phyloP scores from a whole-genome alignment of 1,139 yeast species.

The Yueomyces sp. region DNA sequence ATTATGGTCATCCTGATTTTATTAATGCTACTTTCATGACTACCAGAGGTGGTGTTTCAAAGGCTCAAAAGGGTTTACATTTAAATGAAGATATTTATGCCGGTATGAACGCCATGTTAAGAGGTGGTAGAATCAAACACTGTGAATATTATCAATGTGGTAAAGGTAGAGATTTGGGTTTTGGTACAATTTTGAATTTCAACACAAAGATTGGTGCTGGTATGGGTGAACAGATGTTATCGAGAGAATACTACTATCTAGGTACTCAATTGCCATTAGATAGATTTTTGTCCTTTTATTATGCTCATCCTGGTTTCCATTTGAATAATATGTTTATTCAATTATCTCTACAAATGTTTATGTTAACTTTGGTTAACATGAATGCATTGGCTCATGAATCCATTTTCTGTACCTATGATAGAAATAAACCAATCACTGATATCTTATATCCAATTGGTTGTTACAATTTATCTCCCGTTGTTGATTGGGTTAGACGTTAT shows the following conservation, averaged over 20 bases:
- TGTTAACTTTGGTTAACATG: conserved; percentile 84
- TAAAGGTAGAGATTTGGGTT: conserved; percentile 99
- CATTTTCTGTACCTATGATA: conserved; percentile 72
- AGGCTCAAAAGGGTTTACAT: conserved; percentile 97
- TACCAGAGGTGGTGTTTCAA: conserved; percentile 98
- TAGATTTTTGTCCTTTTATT: conserved; percentile 92
- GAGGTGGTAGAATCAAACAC: conserved; percentile 99
- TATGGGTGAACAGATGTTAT: conserved; percentile 99
- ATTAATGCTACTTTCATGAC: conserved; percentile 88
- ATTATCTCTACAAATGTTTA: conserved; percentile 82
- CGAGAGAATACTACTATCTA: conserved; percentile 93
- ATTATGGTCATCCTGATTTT: conserved; percentile 99
- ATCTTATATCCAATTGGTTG: conserved; percentile 80
- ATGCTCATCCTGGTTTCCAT: conserved; percentile 99
- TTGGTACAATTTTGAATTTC: conserved; percentile 95
- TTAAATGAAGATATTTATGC: conserved; percentile 98
- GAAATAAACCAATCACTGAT: conserved; percentile 77
- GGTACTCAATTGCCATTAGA: conserved; percentile 96
- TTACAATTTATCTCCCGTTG: conserved; percentile 79
- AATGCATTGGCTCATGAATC: conserved; percentile 87
- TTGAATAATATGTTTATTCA: conserved; percentile 92
- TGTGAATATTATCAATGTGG: conserved; percentile 99
- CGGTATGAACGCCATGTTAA: conserved; percentile 93
- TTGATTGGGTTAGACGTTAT: conserved; percentile 96
- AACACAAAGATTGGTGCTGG: conserved; percentile 99